Conservation (phyloP, 75 land plant species). For the Pinus albicaulis region DNA sequence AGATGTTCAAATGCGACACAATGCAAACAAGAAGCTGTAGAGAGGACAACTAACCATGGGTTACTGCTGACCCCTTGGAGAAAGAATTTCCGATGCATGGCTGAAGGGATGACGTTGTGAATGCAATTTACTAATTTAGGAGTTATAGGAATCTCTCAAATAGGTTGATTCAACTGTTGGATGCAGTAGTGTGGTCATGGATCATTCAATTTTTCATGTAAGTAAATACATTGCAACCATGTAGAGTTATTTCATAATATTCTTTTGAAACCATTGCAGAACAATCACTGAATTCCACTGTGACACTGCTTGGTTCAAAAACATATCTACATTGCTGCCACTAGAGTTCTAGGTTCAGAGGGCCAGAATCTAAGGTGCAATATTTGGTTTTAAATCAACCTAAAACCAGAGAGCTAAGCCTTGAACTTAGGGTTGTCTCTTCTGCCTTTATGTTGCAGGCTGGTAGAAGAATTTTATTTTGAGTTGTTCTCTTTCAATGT, state of each 20-base stretch:
- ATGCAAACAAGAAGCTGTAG: neutral
- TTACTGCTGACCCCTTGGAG: neutral
- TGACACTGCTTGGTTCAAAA: neutral
- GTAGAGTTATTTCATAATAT: slow-evolving; percentile 5
- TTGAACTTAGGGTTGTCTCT: neutral
- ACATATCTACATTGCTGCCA: neutral
- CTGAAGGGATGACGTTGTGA: neutral
- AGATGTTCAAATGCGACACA: neutral
- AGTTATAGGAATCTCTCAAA: neutral
- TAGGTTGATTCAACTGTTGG: slow-evolving; percentile 4
- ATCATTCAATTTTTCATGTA: slow-evolving; percentile 8
- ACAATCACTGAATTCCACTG: neutral
- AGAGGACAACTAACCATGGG: neutral
- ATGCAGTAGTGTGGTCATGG: neutral
- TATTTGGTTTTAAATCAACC: neutral
- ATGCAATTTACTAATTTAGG: neutral
- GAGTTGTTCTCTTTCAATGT: neutral
- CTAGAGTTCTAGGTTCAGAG: neutral
- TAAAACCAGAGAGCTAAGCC: slow-evolving; percentile 1
- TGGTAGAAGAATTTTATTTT: neutral
- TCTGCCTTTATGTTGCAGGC: neutral
- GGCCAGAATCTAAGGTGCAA: neutral
- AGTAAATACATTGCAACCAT: neutral
- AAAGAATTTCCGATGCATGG: neutral
- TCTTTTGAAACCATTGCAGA: slow-evolving; percentile 6